Evolutionary conservation across 2,329 filamentous ascomycete genomes (phyloP), one percentile per base, ranked within the genome.

Genomic region (Colletotrichum caudatum): DNA sequence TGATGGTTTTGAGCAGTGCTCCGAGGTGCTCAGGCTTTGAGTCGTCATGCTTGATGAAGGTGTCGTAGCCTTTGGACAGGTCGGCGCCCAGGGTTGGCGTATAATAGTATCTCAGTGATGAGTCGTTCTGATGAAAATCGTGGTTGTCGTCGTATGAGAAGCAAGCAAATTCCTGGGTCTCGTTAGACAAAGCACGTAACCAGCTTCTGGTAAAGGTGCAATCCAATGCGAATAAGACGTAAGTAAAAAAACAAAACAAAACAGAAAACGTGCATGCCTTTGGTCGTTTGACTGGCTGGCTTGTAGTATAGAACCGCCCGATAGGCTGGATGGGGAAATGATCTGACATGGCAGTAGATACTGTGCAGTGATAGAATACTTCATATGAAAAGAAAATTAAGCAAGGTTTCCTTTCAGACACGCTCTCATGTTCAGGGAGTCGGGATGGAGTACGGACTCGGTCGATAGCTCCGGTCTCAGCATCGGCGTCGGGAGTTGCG

Each of bases 141-240:
- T 95, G 96, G 37, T 94, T 85, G 56, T 94, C 89, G 79, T 98
- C 94, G 81, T 96, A 98, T 11, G 95, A 98, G 82, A 98, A 99
- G 82, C 88, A 94, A 5, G 95, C 89, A 74, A 99, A 93, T 84
- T 99, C 96, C 92, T 95, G 59, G 29, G 20, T 20, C 7, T 11
- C 18, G 5, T 67, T 23, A 67, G 57, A 11, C 3, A n/a, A 12
- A n/a, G 26, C 2, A 5, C 20, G n/a, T 5, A 16, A 57, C 1
- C 1, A 14, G 6, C 5, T n/a, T 16, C 8, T 26, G 14, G 23
- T 20, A 9, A 12, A n/a, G 4, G 5, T 39, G 14, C 11, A 29
- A 64, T 9, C 8, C 35, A n/a, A n/a, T 51, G 46, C 7, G 16
- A 51, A 11, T 35, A 23, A 56, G 50, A 26, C 8, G 20, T 35